phyloP scores from a whole-genome alignment of 2,329 filamentous ascomycete genomes.

The Cadophora gregata region DNA sequence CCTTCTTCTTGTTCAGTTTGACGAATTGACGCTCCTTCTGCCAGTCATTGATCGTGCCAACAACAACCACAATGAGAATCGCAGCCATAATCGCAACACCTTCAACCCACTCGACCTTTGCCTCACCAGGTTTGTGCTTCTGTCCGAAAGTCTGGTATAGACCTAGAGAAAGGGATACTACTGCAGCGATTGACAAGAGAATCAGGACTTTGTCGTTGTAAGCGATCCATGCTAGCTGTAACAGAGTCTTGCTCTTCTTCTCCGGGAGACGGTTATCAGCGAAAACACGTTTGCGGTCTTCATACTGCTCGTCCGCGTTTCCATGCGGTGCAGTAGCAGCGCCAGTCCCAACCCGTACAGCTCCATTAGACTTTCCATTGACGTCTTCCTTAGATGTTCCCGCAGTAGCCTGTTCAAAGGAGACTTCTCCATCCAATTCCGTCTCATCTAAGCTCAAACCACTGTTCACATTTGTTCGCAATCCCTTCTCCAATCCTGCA shows the following conservation, averaged over 20 bases:
- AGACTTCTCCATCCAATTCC: constrained; percentile 61
- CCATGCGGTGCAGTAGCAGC: not conserved
- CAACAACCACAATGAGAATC: constrained; percentile 75
- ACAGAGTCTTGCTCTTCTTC: constrained; percentile 68
- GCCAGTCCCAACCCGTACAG: not conserved
- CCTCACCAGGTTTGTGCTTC: constrained; percentile 48
- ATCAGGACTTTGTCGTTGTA: constrained; percentile 81
- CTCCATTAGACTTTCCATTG: constrained; percentile 7
- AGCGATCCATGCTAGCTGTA: constrained; percentile 73
- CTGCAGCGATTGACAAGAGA: constrained; percentile 69
- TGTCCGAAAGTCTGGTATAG: constrained; percentile 71
- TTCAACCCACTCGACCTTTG: constrained; percentile 75
- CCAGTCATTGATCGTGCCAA: constrained; percentile 74
- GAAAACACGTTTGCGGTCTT: constrained; percentile 52
- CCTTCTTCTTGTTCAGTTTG: constrained; percentile 63
- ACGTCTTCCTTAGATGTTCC: not conserved
- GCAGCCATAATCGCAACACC: constrained; percentile 77
- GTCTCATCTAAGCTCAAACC: constrained; percentile 76
- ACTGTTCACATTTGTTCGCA: constrained; percentile 66
- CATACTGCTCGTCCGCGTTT: not conserved
- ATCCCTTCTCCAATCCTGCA: constrained; percentile 72
- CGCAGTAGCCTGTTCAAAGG: constrained; percentile 53
- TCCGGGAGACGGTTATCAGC: constrained; percentile 68
- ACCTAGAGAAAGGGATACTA: constrained; percentile 73
- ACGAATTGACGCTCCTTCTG: constrained; percentile 77